Conservation (phyloP, 768 basidiomycete genomes). For the Suillus decipiens region DNA sequence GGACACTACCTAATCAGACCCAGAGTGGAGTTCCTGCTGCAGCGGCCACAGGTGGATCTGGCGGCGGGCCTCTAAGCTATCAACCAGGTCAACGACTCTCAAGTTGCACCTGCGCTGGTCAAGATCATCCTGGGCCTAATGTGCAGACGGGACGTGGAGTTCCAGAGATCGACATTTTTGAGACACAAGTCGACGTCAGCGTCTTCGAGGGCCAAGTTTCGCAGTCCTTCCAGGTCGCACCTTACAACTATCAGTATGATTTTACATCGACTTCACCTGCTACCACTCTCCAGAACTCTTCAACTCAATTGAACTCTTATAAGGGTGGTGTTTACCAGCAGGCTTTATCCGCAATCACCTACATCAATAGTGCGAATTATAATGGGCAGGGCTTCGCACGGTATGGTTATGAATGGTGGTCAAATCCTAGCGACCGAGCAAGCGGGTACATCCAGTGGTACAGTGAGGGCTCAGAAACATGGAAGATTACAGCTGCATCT, state of each 20-base stretch:
- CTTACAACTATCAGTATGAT: conserved; percentile 71
- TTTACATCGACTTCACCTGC: conserved; percentile 56
- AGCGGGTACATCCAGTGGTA: conserved; percentile 89
- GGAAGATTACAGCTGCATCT: conserved; percentile 67
- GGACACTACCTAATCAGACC: conserved; percentile 85
- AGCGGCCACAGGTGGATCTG: conserved; percentile 51
- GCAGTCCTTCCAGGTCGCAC: conserved; percentile 80
- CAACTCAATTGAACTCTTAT: conserved; percentile 65
- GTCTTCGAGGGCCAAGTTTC: conserved; percentile 65
- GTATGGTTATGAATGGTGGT: conserved; percentile 83
- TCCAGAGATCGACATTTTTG: conserved; percentile 93
- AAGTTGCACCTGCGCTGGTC: conserved; percentile 83
- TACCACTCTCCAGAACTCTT: conserved; percentile 52
- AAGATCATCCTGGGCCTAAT: conserved; percentile 87
- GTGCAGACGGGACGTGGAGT: conserved; percentile 66
- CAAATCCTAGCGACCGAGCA: conserved; percentile 61
- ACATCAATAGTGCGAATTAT: conserved; percentile 58
- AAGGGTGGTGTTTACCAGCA: conserved; percentile 74
- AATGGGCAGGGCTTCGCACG: conserved; percentile 52
- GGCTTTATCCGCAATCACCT: conserved; percentile 66
- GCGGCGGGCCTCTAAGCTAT: conserved; percentile 64
- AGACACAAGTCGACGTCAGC: conserved; percentile 68
- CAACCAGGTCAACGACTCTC: conserved; percentile 87
- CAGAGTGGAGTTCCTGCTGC: conserved; percentile 58
- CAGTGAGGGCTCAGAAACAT: conserved; percentile 61